Evolutionary conservation across 2,329 filamentous ascomycete genomes (phyloP).

Genomic region (Scopulariopsis brevicaulis): DNA sequence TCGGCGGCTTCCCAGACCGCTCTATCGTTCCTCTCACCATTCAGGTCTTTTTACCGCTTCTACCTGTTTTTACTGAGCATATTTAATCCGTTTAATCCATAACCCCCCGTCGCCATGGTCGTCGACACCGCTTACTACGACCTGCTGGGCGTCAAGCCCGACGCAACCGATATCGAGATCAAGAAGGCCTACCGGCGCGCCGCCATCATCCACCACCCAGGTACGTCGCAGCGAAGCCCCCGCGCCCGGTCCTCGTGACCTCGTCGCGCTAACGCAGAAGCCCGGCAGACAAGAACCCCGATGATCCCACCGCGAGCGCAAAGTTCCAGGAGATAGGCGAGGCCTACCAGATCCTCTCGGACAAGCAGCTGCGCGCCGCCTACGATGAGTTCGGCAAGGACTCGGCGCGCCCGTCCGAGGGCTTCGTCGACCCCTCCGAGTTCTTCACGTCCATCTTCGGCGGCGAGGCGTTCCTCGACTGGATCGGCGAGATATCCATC

Average conservation of each 20-base stretch:
- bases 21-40: not conserved
- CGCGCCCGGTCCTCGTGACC: not conserved
- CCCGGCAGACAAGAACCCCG: slow-evolving; percentile 82
- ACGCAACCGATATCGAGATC: slow-evolving; percentile 83
- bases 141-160: slow-evolving; percentile 70
- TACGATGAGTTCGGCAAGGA: slow-evolving; percentile 99
- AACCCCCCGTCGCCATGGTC: slow-evolving; percentile 47
- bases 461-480: slow-evolving; percentile 88
- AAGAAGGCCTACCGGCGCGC: slow-evolving; percentile 95
- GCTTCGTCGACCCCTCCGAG: slow-evolving; percentile 91
- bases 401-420: slow-evolving; percentile 76
- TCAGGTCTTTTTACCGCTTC: not conserved
- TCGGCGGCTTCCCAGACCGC: not conserved
- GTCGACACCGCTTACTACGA: slow-evolving; percentile 86
- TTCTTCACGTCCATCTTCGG: slow-evolving; percentile 99
- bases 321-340: slow-evolving; percentile 84
- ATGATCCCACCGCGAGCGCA: slow-evolving; percentile 84
- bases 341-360: slow-evolving; percentile 72
- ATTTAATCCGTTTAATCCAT: not conserved
- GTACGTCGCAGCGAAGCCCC: slow-evolving; percentile 27
- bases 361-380: slow-evolving; percentile 73
- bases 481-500: slow-evolving; percentile 95
- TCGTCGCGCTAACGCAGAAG: not conserved
- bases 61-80: not conserved
- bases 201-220: slow-evolving; percentile 86